Evolutionary conservation across 2,329 filamentous ascomycete species (phyloP), one percentile per base, ranked within the genome.

Genomic region (Trichoderma arundinaceum): DNA sequence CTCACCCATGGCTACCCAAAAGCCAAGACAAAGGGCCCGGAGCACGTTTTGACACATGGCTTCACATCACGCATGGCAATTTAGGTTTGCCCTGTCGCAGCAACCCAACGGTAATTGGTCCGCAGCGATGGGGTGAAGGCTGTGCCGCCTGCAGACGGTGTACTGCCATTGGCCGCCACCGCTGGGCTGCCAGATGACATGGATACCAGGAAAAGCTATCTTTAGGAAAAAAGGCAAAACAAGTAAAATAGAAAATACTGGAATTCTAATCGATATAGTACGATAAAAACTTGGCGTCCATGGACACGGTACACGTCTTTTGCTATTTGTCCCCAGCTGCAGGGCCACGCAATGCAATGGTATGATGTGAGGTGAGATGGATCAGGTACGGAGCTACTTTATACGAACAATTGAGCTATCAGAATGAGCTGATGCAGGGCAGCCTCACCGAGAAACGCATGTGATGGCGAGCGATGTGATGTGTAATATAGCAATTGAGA

Each of bases 121-220:
- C 19, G 58, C n/a, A n/a, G 39, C 12, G 58, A 43, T 8, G 2
- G 46, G 33, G 32, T 15, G 15, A 49, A 33, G 46, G 58, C 35
- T 52, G 58, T 41, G 44, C 38, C 6, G 9, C 22, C 19, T 58
- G 46, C n/a, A 43, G 58, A 62, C 58, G 38, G 58, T 62, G 60
- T 64, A 64, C 49, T 64, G 41, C 60, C 9, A 64, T 62, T 62
- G 58, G 58, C 17, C 48, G 48, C 58, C 58, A 44, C 58, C 38
- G 12, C 5, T n/a, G n/a, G 10, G 12, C 13, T 19, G 10, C 38
- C 17, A 41, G 41, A 58, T 58, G 54, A 46, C 54, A 57, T n/a
- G 35, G 38, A 19, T 17, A 28, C 10, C 9, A 53, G 5, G 9
- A 33, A n/a, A n/a, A n/a, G 46, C n/a, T 13, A 15, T 48, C 41